phyloP scores from a whole-genome alignment of 352 stramenopile species.

The Peronospora destructor region DNA sequence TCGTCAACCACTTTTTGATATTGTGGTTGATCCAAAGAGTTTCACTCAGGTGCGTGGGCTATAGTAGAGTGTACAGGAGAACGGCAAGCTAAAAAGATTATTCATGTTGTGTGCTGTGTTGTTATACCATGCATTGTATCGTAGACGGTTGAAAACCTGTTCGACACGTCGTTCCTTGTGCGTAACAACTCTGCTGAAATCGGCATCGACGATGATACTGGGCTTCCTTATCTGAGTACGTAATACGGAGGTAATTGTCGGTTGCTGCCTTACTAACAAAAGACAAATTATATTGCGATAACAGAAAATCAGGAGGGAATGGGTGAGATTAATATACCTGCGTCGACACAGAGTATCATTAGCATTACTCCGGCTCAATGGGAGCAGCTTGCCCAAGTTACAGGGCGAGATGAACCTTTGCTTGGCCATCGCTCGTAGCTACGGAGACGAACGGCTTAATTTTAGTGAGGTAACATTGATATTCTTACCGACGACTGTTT shows the following conservation, averaged over 20 bases:
- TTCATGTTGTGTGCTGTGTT: not conserved
- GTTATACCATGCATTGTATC: not conserved
- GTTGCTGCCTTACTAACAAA: not conserved
- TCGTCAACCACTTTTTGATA: conserved; percentile 54
- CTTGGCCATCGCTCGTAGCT: conserved; percentile 49
- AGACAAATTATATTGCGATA: not conserved
- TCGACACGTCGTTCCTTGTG: conserved; percentile 79
- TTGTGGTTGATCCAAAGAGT: conserved; percentile 63
- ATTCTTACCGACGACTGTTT: too few relatives aligned
- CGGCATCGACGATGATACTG: conserved; percentile 41
- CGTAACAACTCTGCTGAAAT: conserved; percentile 66
- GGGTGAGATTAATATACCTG: conserved; percentile 37
- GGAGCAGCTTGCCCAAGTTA: conserved; percentile 43
- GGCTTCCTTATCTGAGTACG: conserved; percentile 60
- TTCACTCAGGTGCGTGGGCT: conserved; percentile 57
- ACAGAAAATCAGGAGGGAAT: conserved; percentile 62
- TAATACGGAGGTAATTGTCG: not conserved
- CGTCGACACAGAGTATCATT: conserved; percentile 73
- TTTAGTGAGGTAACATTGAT: too few relatives aligned
- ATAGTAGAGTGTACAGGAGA: not conserved
- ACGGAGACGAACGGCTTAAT: too few relatives aligned
- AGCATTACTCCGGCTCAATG: conserved; percentile 71
- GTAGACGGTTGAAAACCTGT: conserved; percentile 79
- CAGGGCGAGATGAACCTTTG: conserved; percentile 43
- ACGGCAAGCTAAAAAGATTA: not conserved